A percentile compares a stretch with the other conserved stretches of the same genome.
Evolutionary conservation across 805 yeast species (phyloP).

Genomic region (Nakazawaea wyomingensis): DNA sequence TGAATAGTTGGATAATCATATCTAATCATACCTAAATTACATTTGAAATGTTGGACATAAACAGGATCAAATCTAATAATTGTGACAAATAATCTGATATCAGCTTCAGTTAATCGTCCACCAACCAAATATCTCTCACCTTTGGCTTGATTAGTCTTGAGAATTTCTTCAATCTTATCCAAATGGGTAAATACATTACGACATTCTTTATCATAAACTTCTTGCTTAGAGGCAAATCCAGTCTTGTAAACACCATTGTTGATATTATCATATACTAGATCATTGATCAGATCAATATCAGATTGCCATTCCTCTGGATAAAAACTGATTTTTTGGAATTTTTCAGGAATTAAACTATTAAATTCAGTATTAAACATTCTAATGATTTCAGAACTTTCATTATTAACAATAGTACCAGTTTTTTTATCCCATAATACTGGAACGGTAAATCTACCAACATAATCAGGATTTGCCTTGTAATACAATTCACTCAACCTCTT

Average conservation of each 20-base stretch:
- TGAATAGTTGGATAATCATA: slow-evolving; percentile 72
- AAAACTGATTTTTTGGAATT: slow-evolving; percentile 48
- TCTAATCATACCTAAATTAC: slow-evolving; percentile 80
- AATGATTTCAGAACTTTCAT: slow-evolving; percentile 86
- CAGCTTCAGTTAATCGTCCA: slow-evolving; percentile 78
- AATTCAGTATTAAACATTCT: slow-evolving; percentile 78
- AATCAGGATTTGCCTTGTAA: slow-evolving; percentile 67
- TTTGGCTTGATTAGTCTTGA: slow-evolving; percentile 37
- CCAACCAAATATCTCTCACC: slow-evolving; percentile 48
- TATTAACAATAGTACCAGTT: slow-evolving; percentile 77
- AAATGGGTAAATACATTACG: slow-evolving; percentile 56
- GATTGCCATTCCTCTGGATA: slow-evolving; percentile 52
- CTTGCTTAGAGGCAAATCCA: slow-evolving; percentile 84
- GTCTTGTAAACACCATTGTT: slow-evolving; percentile 92
- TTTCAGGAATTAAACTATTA: slow-evolving; percentile 45
- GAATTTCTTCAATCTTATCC: slow-evolving; percentile 62
- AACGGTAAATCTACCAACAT: slow-evolving; percentile 82
- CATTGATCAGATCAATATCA: slow-evolving; percentile 71
- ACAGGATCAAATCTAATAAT: slow-evolving; percentile 89
- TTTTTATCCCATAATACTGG: slow-evolving; percentile 93
- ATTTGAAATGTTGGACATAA: slow-evolving; percentile 92
- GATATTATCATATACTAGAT: slow-evolving; percentile 77
- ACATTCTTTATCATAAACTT: slow-evolving; percentile 71
- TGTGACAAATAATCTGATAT: slow-evolving; percentile 80
- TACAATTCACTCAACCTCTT: slow-evolving; percentile 66